A percentile compares a stretch with the other conserved stretches of the same genome.
These are phyloP conservation scores for Chaetomidium leptoderma DNA, from an alignment of 495 filamentous ascomycete genomes.

Conservation along the genomic window DNA sequence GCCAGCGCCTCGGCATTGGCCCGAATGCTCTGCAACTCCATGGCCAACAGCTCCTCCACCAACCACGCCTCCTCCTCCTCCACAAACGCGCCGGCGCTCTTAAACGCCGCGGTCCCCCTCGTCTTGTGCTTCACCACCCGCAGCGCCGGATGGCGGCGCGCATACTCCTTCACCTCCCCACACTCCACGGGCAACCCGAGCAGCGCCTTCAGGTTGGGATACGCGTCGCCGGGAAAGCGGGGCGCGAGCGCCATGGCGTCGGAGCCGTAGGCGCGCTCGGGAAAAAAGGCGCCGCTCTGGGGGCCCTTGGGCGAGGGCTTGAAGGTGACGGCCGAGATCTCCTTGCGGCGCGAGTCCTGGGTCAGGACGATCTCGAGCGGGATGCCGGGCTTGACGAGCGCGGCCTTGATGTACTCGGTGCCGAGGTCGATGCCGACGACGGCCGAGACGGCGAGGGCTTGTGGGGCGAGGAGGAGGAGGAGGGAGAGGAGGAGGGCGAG, in stretches of 20 bases:
- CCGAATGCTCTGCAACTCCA: slow-evolving; percentile 88
- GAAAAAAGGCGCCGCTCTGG: slow-evolving; percentile 58
- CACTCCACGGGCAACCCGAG: slow-evolving; percentile 66
- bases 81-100: slow-evolving; percentile 63
- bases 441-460: slow-evolving; percentile 55
- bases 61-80: slow-evolving; percentile 66
- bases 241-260: slow-evolving; percentile 85
- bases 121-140: slow-evolving; percentile 51
- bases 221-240: slow-evolving; percentile 88
- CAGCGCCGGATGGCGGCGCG: slow-evolving; percentile 65
- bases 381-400: slow-evolving; percentile 94
- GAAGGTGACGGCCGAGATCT: slow-evolving; percentile 86
- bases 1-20: slow-evolving; percentile 81
- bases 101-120: slow-evolving; percentile 70
- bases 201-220: slow-evolving; percentile 84
- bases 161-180: slow-evolving; percentile 62
- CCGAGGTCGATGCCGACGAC: slow-evolving; percentile 93
- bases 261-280: slow-evolving; percentile 85
- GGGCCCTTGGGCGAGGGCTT: slow-evolving; percentile 66
- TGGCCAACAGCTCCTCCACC: slow-evolving; percentile 91
- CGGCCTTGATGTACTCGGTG: slow-evolving; percentile 95
- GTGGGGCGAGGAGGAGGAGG: slow-evolving; percentile 47
- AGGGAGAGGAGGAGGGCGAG: slow-evolving; percentile 42
- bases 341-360: slow-evolving; percentile 98
- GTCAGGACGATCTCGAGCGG: slow-evolving; percentile 97